Evolutionary conservation across 768 basidiomycete species (phyloP).

Genomic region (Bullera alba): DNA sequence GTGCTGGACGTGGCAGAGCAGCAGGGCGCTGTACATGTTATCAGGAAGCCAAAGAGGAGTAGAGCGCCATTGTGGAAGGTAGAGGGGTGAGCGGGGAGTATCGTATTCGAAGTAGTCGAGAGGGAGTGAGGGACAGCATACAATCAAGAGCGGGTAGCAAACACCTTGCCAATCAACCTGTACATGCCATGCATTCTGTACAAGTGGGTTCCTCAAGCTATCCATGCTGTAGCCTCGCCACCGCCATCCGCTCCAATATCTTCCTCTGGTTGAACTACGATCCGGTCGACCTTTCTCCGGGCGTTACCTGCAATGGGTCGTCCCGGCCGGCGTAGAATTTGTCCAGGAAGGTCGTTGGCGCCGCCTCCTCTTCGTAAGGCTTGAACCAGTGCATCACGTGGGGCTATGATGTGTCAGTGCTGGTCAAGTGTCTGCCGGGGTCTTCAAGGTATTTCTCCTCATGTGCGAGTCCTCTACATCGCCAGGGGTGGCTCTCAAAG

Average conservation of each 20-base stretch:
- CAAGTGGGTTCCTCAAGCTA: too few species aligned
- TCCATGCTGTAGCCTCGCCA: too few species aligned
- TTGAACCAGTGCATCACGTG: conserved; percentile 46
- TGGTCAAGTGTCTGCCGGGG: too few species aligned
- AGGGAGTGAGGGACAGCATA: too few species aligned
- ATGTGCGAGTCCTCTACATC: too few species aligned
- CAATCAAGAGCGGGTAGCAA: too few species aligned
- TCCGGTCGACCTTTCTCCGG: conserved; percentile 17
- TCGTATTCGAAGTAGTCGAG: too few species aligned
- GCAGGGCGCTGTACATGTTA: conserved; percentile 74
- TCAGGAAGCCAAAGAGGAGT: conserved; percentile 70
- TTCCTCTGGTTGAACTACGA: neutral
- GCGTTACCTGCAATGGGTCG: conserved; percentile 40
- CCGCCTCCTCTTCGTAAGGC: conserved; percentile 37
- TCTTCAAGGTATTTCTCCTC: too few species aligned
- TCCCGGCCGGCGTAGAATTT: conserved; percentile 45
- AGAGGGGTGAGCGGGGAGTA: conserved; percentile 34
- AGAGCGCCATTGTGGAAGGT: conserved; percentile 50
- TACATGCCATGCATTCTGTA: too few species aligned
- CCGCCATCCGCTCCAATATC: neutral
- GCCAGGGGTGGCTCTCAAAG: too few species aligned
- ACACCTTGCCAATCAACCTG: too few species aligned
- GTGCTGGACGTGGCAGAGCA: conserved; percentile 78
- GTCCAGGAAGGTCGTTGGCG: conserved; percentile 44
- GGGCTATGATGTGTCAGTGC: conserved; percentile 20